Percentiles rank a stretch among this genome's conserved stretches.
phyloP scores from a whole-genome alignment of 2,329 filamentous ascomycete species.

The Simplicillium sp. region DNA sequence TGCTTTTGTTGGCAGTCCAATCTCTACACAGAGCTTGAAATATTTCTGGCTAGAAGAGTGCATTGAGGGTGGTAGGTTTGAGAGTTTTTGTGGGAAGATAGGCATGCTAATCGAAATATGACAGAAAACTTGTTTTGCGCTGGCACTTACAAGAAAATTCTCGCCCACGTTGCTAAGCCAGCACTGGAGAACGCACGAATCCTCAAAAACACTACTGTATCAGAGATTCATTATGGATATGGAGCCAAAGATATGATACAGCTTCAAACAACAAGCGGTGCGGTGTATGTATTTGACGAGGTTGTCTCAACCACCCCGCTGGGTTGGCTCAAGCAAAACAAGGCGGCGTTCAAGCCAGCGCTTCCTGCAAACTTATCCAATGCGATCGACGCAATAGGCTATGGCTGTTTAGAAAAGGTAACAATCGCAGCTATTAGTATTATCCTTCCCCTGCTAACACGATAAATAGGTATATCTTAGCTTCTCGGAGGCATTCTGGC shows the following conservation, averaged over 20 bases:
- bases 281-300: constrained; percentile 49
- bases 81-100: not conserved
- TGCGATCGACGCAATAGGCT: constrained; percentile 56
- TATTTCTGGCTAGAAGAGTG: constrained; percentile 74
- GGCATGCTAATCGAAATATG: not conserved
- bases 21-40: constrained; percentile 58
- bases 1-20: constrained; percentile 57
- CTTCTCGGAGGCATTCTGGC: constrained; percentile 72
- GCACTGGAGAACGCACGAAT: constrained; percentile 46
- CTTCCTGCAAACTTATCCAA: constrained; percentile 46
- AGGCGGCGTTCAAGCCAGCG: constrained; percentile 47
- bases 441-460: not conserved
- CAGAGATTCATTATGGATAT: constrained; percentile 26
- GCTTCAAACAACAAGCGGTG: constrained; percentile 35
- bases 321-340: constrained; percentile 57
- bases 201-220: constrained; percentile 36
- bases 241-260: constrained; percentile 22
- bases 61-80: constrained; percentile 51
- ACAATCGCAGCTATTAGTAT: no score
- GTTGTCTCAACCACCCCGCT: constrained; percentile 59
- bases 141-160: constrained; percentile 48
- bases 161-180: constrained; percentile 48
- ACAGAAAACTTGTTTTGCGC: constrained; percentile 51
- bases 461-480: constrained; percentile 45
- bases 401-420: constrained; percentile 64